Evolutionary conservation across 2,329 filamentous ascomycete genomes (phyloP), one percentile per base, ranked within the genome.

Genomic region (Fusarium dlaminii): DNA sequence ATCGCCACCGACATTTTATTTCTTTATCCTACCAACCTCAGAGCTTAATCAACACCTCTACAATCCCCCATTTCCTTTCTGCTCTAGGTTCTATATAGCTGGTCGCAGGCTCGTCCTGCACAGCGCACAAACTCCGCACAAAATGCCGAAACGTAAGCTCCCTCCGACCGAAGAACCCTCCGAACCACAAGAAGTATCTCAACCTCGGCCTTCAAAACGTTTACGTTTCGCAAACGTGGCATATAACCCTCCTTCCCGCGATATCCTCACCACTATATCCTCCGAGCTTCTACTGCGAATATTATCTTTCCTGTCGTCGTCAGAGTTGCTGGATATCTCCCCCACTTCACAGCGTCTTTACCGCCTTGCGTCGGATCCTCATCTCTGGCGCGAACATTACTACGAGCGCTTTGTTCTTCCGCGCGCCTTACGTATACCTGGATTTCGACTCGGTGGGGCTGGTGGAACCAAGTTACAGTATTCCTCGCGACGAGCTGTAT

Each of bases 371-470:
- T 87, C 89, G 62, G 96, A 98, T 81, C 92, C 93, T 2, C 94
- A 98, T 80, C 85, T 98, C 64, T 99, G 96, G 96, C 96, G 96
- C 81, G 88, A 89, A 20, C 90, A 94, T 56, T 99, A 98, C 83
- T 98, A 97, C 83, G 88, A 90, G 32, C 91, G 93, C 71, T 98
- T 97, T 82, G 94, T 98, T 36, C 88, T 93, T 40, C 95, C 94
- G 43, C 90, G 95, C 78, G 93, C 93, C 40, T 88, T 93, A 75
- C 90, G 93, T 66, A 91, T 96, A 63, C 93, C 93, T 1, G 92
- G 92, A 29, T 88, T 92, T 63, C 83, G 85, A 37, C 77, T 83
- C 32, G 82, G 83, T 4, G 75, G 63, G 10, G 59, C 66, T 30
- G 67, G 66, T 15, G 73, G 75, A 8, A 79, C 81, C 29, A 85